Base-by-base conservation (phyloP, 208 protist genomes). In the Leptomonas seymouri region DNA sequence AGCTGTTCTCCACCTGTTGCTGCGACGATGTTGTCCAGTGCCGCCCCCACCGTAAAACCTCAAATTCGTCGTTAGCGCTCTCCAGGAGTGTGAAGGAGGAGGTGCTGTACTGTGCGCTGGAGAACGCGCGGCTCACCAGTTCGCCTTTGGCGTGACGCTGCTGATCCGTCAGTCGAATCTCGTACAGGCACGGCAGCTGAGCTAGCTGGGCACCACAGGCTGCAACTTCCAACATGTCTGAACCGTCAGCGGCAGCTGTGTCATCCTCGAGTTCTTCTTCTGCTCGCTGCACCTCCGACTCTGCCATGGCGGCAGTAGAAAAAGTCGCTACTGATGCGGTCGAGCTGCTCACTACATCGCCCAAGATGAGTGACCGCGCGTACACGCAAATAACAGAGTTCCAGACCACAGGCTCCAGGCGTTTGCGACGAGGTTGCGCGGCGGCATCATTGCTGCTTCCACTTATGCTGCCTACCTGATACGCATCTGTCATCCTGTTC, bases 131-230 rank as follows among this genome's bases (percentile, higher is more conserved):
- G 50, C 89, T 93, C 28, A 81, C 78, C 45, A 84, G 61, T 45
- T 83, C 84, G n/a, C 90, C 90, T 66, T 84, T 86, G 41, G 85
- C 84, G 71, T 96, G 84, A n/a, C 83, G 88, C 81, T 96, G 91
- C 77, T 85, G 79, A 58, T 96, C 86, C 5, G 80, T 87, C n/a
- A 91, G 79, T 3, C 63, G 73, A 71, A 96, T 86, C 27, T 67
- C 59, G 67, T 96, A 96, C 27, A 72, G 50, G 54, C 67, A 73
- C 50, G 66, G 60, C 42, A 74, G 51, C 46, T 18, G 25, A 53
- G 63, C 28, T 36, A 73, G 61, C 42, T 41, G 46, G 15, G 28
- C 36, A 20, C 42, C 36, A 16, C 57, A 72, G 30, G 15, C 14
- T 8, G 34, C 59, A 23, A 48, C 49, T 16, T 55, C 51, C 14